A percentile compares a stretch with the other conserved stretches of the same genome.
Evolutionary conservation across 805 yeast species (phyloP).

Genomic region (Blastobotrys peoriensis): DNA sequence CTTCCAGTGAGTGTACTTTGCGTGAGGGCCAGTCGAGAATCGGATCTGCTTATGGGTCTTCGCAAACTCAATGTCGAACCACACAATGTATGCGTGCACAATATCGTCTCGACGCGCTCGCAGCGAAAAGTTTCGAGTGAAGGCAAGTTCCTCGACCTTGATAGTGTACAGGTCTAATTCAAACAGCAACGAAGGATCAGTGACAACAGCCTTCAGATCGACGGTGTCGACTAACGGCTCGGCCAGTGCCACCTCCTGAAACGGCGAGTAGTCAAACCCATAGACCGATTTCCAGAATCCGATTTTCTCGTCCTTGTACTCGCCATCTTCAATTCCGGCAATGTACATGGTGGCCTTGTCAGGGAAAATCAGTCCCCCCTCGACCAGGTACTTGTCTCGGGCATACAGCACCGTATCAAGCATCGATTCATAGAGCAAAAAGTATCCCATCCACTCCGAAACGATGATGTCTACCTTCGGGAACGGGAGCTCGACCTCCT

Average conservation of each 20-base stretch:
- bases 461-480: conserved; percentile 89
- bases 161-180: conserved; percentile 90
- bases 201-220: conserved; percentile 64
- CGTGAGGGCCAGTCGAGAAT: conserved; percentile 92
- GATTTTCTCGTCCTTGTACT: conserved; percentile 85
- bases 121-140: conserved; percentile 61
- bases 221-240: conserved; percentile 98
- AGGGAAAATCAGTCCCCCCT: conserved; percentile 90
- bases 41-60: conserved; percentile 46
- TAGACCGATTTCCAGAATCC: conserved; percentile 95
- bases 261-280: conserved; percentile 93
- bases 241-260: conserved; percentile 74
- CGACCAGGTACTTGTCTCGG: conserved; percentile 72
- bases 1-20: conserved; percentile 96
- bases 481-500: conserved; percentile 80
- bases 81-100: conserved; percentile 83
- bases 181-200: conserved; percentile 65
- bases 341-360: conserved; percentile 85
- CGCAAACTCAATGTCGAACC: conserved; percentile 92
- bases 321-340: conserved; percentile 90
- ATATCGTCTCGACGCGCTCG: conserved; percentile 72
- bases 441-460: conserved; percentile 99
- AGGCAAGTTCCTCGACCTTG: conserved; percentile 72
- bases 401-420: conserved; percentile 92
- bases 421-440: conserved; percentile 93